Percentiles rank a stretch among this genome's conserved stretches.
phyloP scores from a whole-genome alignment of 2,329 filamentous ascomycete genomes.

The Diaporthe nobilis region DNA sequence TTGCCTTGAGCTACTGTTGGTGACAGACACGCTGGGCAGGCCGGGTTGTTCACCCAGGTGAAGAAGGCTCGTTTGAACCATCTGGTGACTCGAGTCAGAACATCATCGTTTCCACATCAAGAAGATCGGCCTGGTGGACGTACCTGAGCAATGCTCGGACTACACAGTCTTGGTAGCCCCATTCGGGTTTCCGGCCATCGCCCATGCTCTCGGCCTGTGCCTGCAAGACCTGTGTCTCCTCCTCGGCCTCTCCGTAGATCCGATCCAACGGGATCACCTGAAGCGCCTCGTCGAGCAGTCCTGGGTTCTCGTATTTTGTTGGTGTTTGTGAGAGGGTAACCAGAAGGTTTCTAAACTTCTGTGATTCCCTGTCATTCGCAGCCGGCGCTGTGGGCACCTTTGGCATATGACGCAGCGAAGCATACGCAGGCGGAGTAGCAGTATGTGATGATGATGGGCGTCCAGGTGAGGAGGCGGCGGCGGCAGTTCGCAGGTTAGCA shows the following conservation, averaged over 20 bases:
- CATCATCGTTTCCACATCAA: constrained; percentile 38
- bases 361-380: constrained; percentile 72
- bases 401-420: constrained; percentile 64
- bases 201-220: constrained; percentile 92
- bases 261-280: constrained; percentile 88
- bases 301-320: constrained; percentile 96
- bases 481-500: constrained; percentile 59
- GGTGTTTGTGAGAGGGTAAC: constrained; percentile 90
- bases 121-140: constrained; percentile 49
- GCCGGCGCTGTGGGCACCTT: constrained; percentile 80
- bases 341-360: constrained; percentile 86
- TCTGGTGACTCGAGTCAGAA: constrained; percentile 57
- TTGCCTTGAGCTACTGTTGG: constrained; percentile 88
- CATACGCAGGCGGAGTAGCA: constrained; percentile 62
- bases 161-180: constrained; percentile 98
- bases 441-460: constrained; percentile 64
- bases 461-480: constrained; percentile 51
- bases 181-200: constrained; percentile 83
- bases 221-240: constrained; percentile 89
- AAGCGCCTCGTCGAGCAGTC: constrained; percentile 91
- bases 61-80: constrained; percentile 99
- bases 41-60: constrained; percentile 95
- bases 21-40: constrained; percentile 84
- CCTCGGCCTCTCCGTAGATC: constrained; percentile 94
- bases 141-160: constrained; percentile 88